These are phyloP conservation scores for Lipomyces oligophaga DNA, from an alignment of 805 yeast species.

Conservation along the genomic window DNA sequence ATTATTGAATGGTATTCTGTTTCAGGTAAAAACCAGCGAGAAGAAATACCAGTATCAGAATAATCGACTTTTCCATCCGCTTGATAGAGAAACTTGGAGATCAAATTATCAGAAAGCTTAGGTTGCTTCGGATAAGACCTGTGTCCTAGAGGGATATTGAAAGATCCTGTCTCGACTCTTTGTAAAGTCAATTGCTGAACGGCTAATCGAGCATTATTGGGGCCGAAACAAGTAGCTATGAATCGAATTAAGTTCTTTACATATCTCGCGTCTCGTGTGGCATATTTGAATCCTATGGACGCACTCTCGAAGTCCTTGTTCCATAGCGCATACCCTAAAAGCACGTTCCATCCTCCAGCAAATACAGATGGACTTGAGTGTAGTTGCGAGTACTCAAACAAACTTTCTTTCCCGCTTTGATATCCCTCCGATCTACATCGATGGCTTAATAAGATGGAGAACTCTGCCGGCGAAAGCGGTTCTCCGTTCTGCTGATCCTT, in stretches of 20 bases:
- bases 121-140: no score
- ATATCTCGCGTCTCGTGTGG: slow-evolving; percentile 2
- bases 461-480: slow-evolving; percentile 14
- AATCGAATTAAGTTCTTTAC: slow-evolving; percentile 5
- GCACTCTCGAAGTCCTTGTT: slow-evolving; percentile 3
- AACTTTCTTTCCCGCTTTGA: no score
- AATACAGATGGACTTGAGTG: no score
- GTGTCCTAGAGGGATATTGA: no score
- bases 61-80: no score
- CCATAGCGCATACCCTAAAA: slow-evolving; percentile 4
- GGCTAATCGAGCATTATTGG: slow-evolving; percentile 7
- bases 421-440: background rate
- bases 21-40: no score
- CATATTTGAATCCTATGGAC: background rate
- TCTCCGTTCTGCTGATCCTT: background rate
- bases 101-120: no score
- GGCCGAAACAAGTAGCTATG: slow-evolving; percentile 8
- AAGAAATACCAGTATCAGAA: no score
- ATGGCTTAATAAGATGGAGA: slow-evolving; percentile 2
- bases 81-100: no score
- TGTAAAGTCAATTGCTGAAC: slow-evolving; percentile 7
- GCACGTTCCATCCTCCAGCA: slow-evolving; percentile 13
- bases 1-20: no score
- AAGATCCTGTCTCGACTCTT: no score
- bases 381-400: no score